Evolutionary conservation across 2,329 filamentous ascomycete genomes (phyloP).

Genomic region (Calonectria pteridis): DNA sequence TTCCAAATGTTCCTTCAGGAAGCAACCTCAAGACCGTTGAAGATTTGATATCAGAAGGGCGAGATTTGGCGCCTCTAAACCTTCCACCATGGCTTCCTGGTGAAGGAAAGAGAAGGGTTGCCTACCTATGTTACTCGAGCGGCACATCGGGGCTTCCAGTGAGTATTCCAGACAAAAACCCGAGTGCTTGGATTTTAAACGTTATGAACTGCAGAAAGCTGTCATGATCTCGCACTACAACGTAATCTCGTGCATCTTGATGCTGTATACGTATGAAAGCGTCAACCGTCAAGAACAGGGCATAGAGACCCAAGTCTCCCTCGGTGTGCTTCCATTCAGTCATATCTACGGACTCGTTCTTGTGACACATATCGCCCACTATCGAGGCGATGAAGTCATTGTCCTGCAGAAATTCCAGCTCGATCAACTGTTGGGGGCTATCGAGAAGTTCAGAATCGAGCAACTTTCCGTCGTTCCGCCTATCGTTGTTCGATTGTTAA

Average conservation of each 20-base stretch:
- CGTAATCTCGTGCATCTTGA: not conserved
- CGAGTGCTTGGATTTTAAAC: not conserved
- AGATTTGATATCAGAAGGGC: not conserved
- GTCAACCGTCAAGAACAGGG: not conserved
- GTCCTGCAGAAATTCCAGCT: conserved; percentile 82
- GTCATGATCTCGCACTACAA: conserved; percentile 3
- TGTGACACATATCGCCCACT: conserved; percentile 73
- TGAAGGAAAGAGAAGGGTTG: not conserved
- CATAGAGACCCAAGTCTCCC: conserved; percentile 22
- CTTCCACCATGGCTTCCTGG: not conserved
- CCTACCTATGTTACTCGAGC: not conserved
- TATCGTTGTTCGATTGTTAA: conserved; percentile 30
- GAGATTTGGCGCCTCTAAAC: not conserved
- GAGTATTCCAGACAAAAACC: not conserved
- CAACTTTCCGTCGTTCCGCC: conserved; percentile 34
- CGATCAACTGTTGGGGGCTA: conserved; percentile 67
- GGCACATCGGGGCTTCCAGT: conserved; percentile 9
- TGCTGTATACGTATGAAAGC: not conserved
- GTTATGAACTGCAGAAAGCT: not conserved
- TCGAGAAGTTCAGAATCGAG: conserved; percentile 51
- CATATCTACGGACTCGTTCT: conserved; percentile 84
- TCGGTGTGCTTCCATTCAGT: conserved; percentile 79
- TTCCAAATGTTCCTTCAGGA: conserved; percentile 54
- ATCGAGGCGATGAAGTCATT: conserved; percentile 78
- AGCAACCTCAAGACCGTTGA: not conserved